phyloP scores from a whole-genome alignment of 148 eudicot genomes.

The Selenicereus undatus region DNA sequence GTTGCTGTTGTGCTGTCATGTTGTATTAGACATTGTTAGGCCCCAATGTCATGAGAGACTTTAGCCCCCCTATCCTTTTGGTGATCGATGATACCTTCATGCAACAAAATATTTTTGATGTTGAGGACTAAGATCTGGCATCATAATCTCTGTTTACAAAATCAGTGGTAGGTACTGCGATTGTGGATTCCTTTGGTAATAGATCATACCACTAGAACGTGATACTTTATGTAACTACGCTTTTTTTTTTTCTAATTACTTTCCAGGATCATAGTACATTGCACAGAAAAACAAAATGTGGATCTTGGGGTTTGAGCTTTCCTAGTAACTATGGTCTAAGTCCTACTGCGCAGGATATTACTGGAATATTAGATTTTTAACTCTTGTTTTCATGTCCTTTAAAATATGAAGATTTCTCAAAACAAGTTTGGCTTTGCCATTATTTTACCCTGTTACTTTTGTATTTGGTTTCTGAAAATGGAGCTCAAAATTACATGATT shows the following conservation, averaged over 20 bases:
- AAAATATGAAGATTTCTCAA: background rate
- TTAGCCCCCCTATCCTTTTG: too few relatives aligned
- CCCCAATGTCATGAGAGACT: background rate
- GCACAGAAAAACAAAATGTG: background rate
- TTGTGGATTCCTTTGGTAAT: background rate
- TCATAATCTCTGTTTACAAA: too few relatives aligned
- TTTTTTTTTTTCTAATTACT: background rate
- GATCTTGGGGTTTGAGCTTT: background rate
- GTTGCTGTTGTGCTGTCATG: background rate
- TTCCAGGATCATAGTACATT: background rate
- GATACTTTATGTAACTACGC: background rate
- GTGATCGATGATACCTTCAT: too few relatives aligned
- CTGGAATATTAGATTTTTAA: background rate
- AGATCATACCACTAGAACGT: background rate
- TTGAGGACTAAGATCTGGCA: too few relatives aligned
- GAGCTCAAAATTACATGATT: background rate
- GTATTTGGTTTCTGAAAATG: too few relatives aligned
- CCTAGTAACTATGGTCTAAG: background rate
- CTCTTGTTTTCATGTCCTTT: background rate
- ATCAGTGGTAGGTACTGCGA: background rate
- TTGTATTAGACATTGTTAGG: background rate
- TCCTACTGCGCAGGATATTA: background rate
- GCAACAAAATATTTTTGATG: too few relatives aligned
- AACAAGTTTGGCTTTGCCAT: too few relatives aligned
- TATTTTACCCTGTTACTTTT: too few relatives aligned